Conservation (phyloP, 768 basidiomycete genomes). For the Mycena haematopus region DNA sequence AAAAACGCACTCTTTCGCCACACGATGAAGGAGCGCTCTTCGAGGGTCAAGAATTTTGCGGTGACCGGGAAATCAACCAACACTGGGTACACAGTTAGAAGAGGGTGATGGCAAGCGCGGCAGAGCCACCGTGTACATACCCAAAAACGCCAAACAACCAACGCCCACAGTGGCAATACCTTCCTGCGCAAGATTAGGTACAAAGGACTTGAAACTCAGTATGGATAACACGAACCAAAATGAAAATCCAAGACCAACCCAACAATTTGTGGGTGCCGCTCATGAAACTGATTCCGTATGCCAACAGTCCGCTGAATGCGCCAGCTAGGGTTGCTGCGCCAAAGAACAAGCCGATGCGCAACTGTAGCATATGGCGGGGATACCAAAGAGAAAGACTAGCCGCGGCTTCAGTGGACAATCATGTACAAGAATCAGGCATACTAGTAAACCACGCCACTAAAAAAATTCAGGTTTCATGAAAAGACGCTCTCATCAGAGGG, state of each 20-base stretch:
- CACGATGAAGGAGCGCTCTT: conserved; percentile 62
- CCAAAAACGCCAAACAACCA: conserved; percentile 58
- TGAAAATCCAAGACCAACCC: conserved; percentile 78
- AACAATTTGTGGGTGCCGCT: conserved; percentile 48
- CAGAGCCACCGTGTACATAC: conserved; percentile 43
- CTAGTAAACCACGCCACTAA: conserved; percentile 72
- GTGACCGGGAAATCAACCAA: conserved; percentile 68
- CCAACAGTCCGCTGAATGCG: conserved; percentile 67
- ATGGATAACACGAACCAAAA: not conserved
- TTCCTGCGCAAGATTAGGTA: conserved; percentile 44
- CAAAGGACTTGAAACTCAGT: not conserved
- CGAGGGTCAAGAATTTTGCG: conserved; percentile 64
- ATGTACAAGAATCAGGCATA: conserved; percentile 36
- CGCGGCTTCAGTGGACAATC: not conserved
- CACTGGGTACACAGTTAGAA: conserved; percentile 40
- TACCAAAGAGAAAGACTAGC: conserved; percentile 73
- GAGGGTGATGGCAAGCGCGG: not conserved
- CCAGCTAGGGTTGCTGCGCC: conserved; percentile 69
- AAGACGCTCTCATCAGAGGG: too few relatives aligned
- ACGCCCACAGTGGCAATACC: conserved; percentile 66
- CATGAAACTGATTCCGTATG: conserved; percentile 63
- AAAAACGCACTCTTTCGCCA: conserved; percentile 58
- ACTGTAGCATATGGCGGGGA: conserved; percentile 64
- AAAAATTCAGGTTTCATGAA: not conserved
- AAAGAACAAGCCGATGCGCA: conserved; percentile 68